These are phyloP conservation scores for Prunus yedoensis DNA, from an alignment of 331 rosid species.

Conservation along the genomic window DNA sequence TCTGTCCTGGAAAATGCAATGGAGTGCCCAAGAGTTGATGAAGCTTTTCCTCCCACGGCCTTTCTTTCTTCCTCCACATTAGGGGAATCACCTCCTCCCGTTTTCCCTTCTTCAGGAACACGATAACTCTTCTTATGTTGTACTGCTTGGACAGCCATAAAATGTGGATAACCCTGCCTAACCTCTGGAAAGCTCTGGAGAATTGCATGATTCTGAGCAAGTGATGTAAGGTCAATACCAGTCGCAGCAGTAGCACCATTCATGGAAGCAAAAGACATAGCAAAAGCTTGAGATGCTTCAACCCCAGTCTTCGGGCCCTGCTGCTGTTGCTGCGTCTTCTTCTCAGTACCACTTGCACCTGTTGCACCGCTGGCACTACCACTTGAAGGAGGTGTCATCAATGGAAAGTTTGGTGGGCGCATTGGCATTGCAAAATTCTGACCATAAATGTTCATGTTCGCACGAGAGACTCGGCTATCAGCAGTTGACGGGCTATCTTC, in stretches of 20 bases:
- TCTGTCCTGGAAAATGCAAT: slow-evolving; percentile 82
- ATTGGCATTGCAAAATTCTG: slow-evolving; percentile 76
- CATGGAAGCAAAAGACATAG: slow-evolving; percentile 72
- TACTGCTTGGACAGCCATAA: slow-evolving; percentile 54
- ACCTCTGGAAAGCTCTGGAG: slow-evolving; percentile 47
- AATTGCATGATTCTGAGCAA: slow-evolving; percentile 61
- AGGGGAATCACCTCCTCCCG: slow-evolving; percentile 47
- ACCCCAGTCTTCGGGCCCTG: slow-evolving; percentile 58
- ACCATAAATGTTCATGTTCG: slow-evolving; percentile 62
- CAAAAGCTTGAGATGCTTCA: slow-evolving; percentile 72
- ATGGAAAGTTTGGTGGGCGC: slow-evolving; percentile 65
- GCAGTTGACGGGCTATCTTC: slow-evolving; percentile 95
- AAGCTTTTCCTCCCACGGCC: slow-evolving; percentile 45
- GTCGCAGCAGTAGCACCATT: slow-evolving; percentile 61
- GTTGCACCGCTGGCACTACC: slow-evolving; percentile 38
- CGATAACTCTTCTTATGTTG: slow-evolving; percentile 69
- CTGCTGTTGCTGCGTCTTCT: slow-evolving; percentile 63
- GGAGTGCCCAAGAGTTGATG: slow-evolving; percentile 58
- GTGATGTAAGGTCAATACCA: slow-evolving; percentile 68
- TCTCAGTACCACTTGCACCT: slow-evolving; percentile 52
- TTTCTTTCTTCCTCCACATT: slow-evolving; percentile 80
- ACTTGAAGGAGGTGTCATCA: slow-evolving; percentile 65
- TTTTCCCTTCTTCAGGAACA: slow-evolving; percentile 64
- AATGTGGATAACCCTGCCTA: slow-evolving; percentile 47
- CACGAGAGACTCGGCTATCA: slow-evolving; percentile 67